These are phyloP conservation scores for Penicillium bialowiezense DNA, from an alignment of 495 filamentous ascomycete genomes.

Conservation along the genomic window DNA sequence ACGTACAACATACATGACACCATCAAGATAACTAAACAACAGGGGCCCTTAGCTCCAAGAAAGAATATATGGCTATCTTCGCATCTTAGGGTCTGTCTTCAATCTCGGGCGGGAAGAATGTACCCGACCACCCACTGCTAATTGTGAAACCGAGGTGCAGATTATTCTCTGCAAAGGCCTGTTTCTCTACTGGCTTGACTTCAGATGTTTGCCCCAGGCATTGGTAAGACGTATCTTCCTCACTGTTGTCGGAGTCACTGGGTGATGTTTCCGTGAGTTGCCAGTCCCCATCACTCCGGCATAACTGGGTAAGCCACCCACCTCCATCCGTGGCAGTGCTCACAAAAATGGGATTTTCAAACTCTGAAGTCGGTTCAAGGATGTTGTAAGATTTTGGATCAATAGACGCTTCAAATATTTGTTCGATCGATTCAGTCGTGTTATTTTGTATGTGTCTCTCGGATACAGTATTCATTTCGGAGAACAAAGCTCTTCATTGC, in stretches of 20 bases:
- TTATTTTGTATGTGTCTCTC: not conserved
- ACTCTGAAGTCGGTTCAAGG: not conserved
- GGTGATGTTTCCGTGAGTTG: not conserved
- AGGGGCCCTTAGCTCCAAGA: too few species aligned
- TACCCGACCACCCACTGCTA: constrained; percentile 16
- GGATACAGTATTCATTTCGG: too few species aligned
- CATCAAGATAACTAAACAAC: too few species aligned
- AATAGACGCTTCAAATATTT: not conserved
- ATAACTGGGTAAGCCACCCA: not conserved
- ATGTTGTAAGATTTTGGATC: constrained; percentile 3
- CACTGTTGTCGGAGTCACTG: not conserved
- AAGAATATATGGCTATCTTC: too few species aligned
- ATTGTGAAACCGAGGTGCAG: constrained; percentile 8
- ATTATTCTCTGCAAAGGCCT: not conserved
- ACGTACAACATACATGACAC: too few species aligned
- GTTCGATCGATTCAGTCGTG: not conserved
- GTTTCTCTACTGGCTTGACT: not conserved
- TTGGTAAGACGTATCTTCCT: not conserved
- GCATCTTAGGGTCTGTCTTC: not conserved
- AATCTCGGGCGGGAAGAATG: constrained; percentile 8
- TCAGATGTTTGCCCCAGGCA: not conserved
- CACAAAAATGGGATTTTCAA: not conserved
- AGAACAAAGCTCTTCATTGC: too few species aligned
- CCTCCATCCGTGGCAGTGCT: not conserved
- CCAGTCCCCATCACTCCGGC: not conserved